These are phyloP conservation scores for Omphalea diandra DNA, from an alignment of 441 rosid species.

Conservation along the genomic window DNA sequence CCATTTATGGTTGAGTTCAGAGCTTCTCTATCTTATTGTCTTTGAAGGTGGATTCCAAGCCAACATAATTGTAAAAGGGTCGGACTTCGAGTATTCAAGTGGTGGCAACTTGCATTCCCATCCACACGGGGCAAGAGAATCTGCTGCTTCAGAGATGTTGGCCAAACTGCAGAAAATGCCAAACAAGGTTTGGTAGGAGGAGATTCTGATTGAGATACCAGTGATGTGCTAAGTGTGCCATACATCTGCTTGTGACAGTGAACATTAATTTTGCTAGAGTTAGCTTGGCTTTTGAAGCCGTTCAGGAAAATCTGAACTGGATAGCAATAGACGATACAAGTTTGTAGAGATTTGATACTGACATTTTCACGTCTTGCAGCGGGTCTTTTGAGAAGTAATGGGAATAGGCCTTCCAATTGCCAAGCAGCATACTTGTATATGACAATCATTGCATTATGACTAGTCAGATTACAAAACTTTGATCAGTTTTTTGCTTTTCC, in stretches of 20 bases:
- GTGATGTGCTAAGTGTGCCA: too few relatives aligned
- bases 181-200: not conserved
- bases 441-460: not conserved
- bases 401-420: not conserved
- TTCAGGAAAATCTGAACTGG: not conserved
- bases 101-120: conserved; percentile 34
- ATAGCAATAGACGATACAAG: not conserved
- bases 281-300: not conserved
- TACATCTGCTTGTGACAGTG: too few relatives aligned
- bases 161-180: conserved; percentile 25
- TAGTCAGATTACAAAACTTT: not conserved
- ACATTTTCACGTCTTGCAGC: not conserved
- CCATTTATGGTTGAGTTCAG: not conserved
- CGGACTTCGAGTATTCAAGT: conserved; percentile 33
- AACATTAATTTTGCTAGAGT: not conserved
- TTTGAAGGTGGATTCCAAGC: conserved; percentile 62
- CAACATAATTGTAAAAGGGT: conserved; percentile 43
- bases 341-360: not conserved
- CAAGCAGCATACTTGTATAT: not conserved
- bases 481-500: too few relatives aligned
- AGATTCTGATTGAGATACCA: not conserved
- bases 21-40: not conserved
- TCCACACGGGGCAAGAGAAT: conserved; percentile 62
- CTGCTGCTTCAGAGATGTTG: conserved; percentile 50
- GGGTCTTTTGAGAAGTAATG: not conserved